These are phyloP conservation scores for Phytophthora sp. DNA, from an alignment of 352 stramenopile genomes.

Conservation along the genomic window DNA sequence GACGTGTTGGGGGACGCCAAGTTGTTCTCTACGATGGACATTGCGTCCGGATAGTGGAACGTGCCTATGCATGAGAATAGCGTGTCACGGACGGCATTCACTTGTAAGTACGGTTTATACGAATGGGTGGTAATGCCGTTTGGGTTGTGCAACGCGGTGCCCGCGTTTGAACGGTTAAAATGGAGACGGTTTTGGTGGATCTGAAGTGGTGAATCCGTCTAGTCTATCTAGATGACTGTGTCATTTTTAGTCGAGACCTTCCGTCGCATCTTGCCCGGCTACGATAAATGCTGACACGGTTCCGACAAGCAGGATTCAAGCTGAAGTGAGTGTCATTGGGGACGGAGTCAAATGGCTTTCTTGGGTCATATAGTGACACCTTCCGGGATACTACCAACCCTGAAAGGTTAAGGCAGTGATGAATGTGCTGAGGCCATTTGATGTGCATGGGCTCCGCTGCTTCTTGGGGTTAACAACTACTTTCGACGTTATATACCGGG, in stretches of 20 bases:
- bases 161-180: constrained; percentile 1
- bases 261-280: background rate
- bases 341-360: constrained; percentile 7
- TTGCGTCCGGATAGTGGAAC: background rate
- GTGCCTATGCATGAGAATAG: background rate
- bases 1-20: too few species aligned
- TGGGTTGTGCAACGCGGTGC: constrained; percentile 6
- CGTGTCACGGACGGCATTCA: background rate
- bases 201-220: constrained; percentile 10
- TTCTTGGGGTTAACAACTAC: background rate
- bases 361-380: too few species aligned
- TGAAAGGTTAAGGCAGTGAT: background rate
- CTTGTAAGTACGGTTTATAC: background rate
- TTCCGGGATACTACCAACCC: too few species aligned
- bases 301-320: background rate
- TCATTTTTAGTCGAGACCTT: constrained; percentile 1
- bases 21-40: too few species aligned
- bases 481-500: background rate
- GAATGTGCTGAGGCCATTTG: background rate
- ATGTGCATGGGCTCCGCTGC: background rate
- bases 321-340: constrained; percentile 13
- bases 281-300: background rate
- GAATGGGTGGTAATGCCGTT: constrained; percentile 15
- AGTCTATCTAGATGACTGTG: constrained; percentile 1
- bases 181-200: constrained; percentile 3